Conservation (phyloP, 805 yeast genomes). For the Ogataea pilisensis region DNA sequence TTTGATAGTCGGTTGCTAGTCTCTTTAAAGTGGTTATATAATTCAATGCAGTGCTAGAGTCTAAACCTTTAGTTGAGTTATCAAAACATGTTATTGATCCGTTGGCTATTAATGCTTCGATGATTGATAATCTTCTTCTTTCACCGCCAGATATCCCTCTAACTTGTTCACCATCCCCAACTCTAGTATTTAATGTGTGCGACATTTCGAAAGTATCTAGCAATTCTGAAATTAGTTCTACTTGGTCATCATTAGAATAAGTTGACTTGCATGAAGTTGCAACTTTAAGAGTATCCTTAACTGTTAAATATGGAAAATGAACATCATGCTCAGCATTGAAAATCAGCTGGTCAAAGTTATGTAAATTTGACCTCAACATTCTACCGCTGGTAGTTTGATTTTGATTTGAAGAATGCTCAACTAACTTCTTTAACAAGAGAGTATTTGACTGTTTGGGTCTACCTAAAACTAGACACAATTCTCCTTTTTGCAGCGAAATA, state of each 20-base stretch:
- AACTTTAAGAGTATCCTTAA: too few species aligned
- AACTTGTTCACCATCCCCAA: slow-evolving; percentile 28
- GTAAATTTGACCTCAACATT: too few species aligned
- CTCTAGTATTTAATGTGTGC: slow-evolving; percentile 50
- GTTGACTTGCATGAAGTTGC: too few species aligned
- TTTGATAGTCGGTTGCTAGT: slow-evolving; percentile 9
- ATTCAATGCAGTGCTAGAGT: slow-evolving; percentile 79
- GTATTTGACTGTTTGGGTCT: slow-evolving; percentile 76
- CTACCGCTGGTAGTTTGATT: background rate
- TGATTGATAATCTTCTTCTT: slow-evolving; percentile 77
- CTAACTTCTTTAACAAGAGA: slow-evolving; percentile 52
- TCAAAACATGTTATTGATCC: slow-evolving; percentile 69
- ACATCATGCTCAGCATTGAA: too few species aligned
- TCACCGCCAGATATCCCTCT: slow-evolving; percentile 82
- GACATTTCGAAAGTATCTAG: slow-evolving; percentile 68
- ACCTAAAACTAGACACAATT: slow-evolving; percentile 60
- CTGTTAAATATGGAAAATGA: too few species aligned
- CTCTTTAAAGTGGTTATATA: slow-evolving; percentile 61
- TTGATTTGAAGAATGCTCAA: slow-evolving; percentile 27
- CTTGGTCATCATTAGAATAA: too few species aligned
- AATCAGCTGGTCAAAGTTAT: too few species aligned
- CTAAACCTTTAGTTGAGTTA: slow-evolving; percentile 83
- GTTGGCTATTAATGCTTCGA: slow-evolving; percentile 66
- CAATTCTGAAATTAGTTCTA: too few species aligned
- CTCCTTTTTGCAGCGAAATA: slow-evolving; percentile 44